Evolutionary conservation across 148 eudicot genomes (phyloP).

Genomic region (Polygonum maritimum): DNA sequence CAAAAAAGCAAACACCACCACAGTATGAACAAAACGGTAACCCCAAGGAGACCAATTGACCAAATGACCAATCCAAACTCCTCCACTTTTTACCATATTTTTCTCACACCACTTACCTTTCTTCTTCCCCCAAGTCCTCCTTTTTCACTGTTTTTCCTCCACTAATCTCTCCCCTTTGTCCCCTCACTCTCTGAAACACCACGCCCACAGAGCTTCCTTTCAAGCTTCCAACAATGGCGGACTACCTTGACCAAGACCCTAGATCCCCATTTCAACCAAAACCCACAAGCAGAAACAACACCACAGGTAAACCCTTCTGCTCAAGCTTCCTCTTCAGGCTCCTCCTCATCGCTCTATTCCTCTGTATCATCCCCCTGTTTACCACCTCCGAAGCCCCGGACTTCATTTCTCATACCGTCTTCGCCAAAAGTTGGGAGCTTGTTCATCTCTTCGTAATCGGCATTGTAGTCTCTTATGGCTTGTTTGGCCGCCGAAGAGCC

Average conservation of each 20-base stretch:
- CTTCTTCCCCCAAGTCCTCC: conserved; percentile 3
- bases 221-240: not conserved
- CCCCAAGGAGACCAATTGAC: not conserved
- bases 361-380: conserved; percentile 40
- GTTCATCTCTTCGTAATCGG: conserved; percentile 58
- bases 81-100: not conserved
- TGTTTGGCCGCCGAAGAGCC: conserved; percentile 35
- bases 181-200: not conserved
- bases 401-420: conserved; percentile 30
- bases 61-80: not conserved
- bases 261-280: conserved; percentile 17
- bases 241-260: not conserved
- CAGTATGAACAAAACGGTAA: conserved; percentile 1
- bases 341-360: conserved; percentile 30
- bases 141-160: not conserved
- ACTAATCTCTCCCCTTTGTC: conserved; percentile 3
- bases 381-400: conserved; percentile 57
- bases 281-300: conserved; percentile 12
- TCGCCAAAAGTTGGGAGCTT: conserved; percentile 58
- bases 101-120: not conserved
- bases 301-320: conserved; percentile 31
- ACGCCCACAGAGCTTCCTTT: not conserved
- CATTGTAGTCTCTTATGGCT: conserved; percentile 59
- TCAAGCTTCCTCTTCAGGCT: conserved; percentile 28
- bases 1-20: not conserved